Conservation (phyloP, 2,329 filamentous ascomycete genomes). For the Diaporthe sp. region DNA sequence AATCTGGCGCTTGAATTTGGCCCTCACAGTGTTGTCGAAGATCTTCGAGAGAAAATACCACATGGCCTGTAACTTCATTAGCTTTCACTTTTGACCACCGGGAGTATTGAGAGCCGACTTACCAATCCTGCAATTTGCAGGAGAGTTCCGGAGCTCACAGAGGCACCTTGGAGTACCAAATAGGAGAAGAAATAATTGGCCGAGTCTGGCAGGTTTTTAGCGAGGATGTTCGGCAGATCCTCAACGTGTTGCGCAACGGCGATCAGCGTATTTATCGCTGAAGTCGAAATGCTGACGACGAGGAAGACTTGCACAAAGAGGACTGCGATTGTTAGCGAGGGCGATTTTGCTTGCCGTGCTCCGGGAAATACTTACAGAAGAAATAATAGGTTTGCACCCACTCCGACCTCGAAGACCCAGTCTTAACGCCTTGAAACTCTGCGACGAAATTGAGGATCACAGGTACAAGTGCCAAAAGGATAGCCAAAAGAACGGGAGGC, state of each 20-base stretch:
- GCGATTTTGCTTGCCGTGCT: background rate
- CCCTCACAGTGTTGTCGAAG: conserved; percentile 82
- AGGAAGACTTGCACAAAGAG: conserved; percentile 92
- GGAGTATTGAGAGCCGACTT: background rate
- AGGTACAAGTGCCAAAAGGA: conserved; percentile 86
- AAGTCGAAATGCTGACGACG: conserved; percentile 86
- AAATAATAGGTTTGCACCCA: conserved; percentile 96
- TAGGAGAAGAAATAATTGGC: conserved; percentile 99
- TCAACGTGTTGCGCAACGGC: conserved; percentile 69
- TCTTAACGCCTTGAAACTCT: conserved; percentile 83
- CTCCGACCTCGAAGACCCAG: conserved; percentile 81
- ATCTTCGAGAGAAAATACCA: conserved; percentile 88
- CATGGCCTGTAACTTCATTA: conserved; percentile 50
- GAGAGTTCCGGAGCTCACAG: conserved; percentile 89
- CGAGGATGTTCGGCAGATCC: conserved; percentile 79
- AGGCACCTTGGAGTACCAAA: conserved; percentile 94
- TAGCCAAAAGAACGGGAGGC: conserved; percentile 80
- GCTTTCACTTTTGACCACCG: background rate
- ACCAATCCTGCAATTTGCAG: conserved; percentile 85
- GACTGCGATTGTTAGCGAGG: background rate
- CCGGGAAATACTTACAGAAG: conserved; percentile 59
- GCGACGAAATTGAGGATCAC: conserved; percentile 82
- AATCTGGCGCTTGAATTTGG: conserved; percentile 90
- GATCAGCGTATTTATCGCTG: conserved; percentile 74
- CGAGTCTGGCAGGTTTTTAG: conserved; percentile 83